A percentile compares a stretch with the other conserved stretches of the same genome.
Conservation (phyloP, 2,329 filamentous ascomycete species). For the Paraphaeosphaeria sporulosa region DNA sequence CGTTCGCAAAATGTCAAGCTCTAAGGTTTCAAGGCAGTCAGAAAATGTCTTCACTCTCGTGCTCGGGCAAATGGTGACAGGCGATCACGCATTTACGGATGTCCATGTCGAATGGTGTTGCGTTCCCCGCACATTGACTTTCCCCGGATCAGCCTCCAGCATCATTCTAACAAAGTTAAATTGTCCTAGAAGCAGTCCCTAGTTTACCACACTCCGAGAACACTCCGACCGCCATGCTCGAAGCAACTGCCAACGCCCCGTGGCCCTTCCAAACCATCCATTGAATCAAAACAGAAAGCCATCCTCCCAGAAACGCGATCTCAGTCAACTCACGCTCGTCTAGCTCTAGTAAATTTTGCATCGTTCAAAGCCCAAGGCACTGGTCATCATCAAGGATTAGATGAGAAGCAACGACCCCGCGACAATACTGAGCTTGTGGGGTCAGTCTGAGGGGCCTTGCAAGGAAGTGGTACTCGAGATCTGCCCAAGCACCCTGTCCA, state of each 20-base stretch:
- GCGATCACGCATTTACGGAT: not conserved
- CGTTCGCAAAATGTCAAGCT: not conserved
- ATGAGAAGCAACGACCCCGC: constrained; percentile 33
- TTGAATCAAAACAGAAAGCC: not conserved
- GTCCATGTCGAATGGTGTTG: not conserved
- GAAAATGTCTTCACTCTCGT: too few relatives aligned
- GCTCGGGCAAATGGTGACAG: not conserved
- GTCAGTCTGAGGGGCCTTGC: constrained; percentile 38
- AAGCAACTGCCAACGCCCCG: constrained; percentile 2
- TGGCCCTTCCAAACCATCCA: not conserved
- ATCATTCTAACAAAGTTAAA: not conserved
- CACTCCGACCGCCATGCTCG: too few relatives aligned
- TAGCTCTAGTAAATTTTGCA: not conserved
- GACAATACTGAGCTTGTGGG: constrained; percentile 38
- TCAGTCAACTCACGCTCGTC: too few relatives aligned
- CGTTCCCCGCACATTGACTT: constrained; percentile 6
- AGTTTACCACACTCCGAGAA: not conserved
- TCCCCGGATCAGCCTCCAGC: constrained; percentile 7
- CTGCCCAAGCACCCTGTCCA: constrained; percentile 27
- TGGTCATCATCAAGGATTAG: constrained; percentile 29
- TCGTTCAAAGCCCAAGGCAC: not conserved
- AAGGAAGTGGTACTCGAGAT: constrained; percentile 32
- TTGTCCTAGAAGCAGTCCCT: not conserved
- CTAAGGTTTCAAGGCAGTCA: not conserved
- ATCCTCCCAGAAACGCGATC: constrained; percentile 2